Percentiles rank a stretch among this genome's conserved stretches.
Conservation (phyloP, 805 yeast genomes). For the Metschnikowia hibisci region DNA sequence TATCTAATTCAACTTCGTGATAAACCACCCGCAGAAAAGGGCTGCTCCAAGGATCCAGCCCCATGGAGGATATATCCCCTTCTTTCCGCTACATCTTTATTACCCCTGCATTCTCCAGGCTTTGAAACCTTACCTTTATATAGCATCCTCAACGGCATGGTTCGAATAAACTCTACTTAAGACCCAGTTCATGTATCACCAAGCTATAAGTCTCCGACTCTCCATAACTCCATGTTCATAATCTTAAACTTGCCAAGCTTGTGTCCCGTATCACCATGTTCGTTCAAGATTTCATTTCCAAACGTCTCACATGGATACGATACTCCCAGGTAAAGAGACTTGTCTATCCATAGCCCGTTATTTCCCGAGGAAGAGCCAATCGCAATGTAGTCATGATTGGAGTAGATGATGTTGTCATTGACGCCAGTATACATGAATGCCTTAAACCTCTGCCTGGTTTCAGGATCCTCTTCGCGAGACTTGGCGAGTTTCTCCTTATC, state of each 20-base stretch:
- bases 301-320: constrained; percentile 77
- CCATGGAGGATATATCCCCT: neutral
- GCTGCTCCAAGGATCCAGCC: neutral
- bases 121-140: constrained; percentile 14
- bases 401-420: constrained; percentile 81
- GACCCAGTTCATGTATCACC: neutral
- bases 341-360: constrained; percentile 87
- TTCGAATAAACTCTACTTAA: constrained; percentile 8
- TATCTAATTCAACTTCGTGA: constrained; percentile 23
- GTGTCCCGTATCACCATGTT: constrained; percentile 16
- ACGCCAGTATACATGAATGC: constrained; percentile 87
- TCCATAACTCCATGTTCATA: constrained; percentile 82
- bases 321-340: constrained; percentile 69
- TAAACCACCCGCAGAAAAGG: constrained; percentile 17
- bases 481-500: constrained; percentile 12
- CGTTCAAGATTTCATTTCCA: constrained; percentile 74
- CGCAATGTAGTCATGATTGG: constrained; percentile 71
- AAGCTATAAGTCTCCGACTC: constrained; percentile 43
- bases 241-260: constrained; percentile 61
- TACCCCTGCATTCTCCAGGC: constrained; percentile 4
- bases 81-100: constrained; percentile 1
- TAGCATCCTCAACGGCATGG: constrained; percentile 52
- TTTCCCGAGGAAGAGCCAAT: constrained; percentile 93
- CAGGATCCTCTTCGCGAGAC: constrained; percentile 9
- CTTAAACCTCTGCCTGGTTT: constrained; percentile 43